Conservation (phyloP, 164 flowering plant genomes). For the Vitis rupestris region DNA sequence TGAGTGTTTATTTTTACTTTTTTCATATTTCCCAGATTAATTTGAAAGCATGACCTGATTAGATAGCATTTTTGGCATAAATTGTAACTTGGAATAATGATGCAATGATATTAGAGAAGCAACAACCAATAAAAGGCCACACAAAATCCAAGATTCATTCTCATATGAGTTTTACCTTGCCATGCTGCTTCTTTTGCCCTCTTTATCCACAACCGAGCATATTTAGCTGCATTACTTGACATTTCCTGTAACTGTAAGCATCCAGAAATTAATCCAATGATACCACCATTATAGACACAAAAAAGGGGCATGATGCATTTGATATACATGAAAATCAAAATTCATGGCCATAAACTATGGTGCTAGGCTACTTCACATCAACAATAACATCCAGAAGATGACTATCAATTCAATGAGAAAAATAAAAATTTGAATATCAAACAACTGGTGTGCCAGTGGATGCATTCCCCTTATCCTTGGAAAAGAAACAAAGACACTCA, state of each 20-base stretch:
- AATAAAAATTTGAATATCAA: too few species aligned
- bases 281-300: background rate
- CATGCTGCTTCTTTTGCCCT: slow-evolving; percentile 65
- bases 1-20: too few species aligned
- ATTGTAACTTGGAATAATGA: background rate
- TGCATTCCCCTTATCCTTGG: background rate
- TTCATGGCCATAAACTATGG: background rate
- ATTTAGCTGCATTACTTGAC: slow-evolving; percentile 63
- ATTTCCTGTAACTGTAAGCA: slow-evolving; percentile 61
- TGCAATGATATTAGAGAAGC: background rate
- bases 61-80: too few species aligned
- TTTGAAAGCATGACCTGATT: too few species aligned
- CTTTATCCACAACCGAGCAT: slow-evolving; percentile 63
- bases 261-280: background rate
- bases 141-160: background rate
- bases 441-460: too few species aligned
- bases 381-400: too few species aligned
- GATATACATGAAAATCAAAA: too few species aligned
- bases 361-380: background rate
- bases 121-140: slow-evolving; percentile 2
- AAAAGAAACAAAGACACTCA: background rate
- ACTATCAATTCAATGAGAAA: too few species aligned
- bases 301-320: background rate
- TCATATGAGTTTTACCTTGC: slow-evolving; percentile 35
- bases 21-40: too few species aligned